A percentile compares a stretch with the other conserved stretches of the same genome.
These are phyloP conservation scores for Clavaria fumosa DNA, from an alignment of 768 basidiomycete species.

Conservation along the genomic window DNA sequence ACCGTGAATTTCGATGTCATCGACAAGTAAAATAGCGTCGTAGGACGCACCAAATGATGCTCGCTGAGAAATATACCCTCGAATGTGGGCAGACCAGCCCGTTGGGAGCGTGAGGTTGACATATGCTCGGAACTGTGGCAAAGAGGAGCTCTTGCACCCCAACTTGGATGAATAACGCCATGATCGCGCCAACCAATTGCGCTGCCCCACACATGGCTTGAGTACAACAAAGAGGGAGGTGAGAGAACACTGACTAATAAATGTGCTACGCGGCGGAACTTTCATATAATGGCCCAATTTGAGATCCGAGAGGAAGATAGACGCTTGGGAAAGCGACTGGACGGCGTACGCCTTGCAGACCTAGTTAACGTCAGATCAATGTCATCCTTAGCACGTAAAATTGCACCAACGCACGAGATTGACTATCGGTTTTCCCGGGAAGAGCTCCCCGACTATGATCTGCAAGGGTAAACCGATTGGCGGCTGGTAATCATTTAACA, in stretches of 20 bases:
- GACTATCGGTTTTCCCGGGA: too few relatives aligned
- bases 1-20: too few relatives aligned
- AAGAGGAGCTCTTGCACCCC: constrained; percentile 62
- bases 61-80: constrained; percentile 52
- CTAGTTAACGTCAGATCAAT: too few relatives aligned
- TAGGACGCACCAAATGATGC: constrained; percentile 70
- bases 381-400: too few relatives aligned
- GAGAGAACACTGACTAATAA: constrained; percentile 31
- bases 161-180: constrained; percentile 44
- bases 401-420: too few relatives aligned
- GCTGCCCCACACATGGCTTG: constrained; percentile 59
- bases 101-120: constrained; percentile 41
- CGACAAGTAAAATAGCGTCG: too few relatives aligned
- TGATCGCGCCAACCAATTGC: constrained; percentile 43
- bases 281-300: constrained; percentile 90
- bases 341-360: too few relatives aligned
- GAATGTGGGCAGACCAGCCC: constrained; percentile 59
- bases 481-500: too few relatives aligned
- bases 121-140: constrained; percentile 55
- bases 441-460: too few relatives aligned
- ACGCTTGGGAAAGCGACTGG: constrained; percentile 43
- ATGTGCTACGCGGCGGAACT: constrained; percentile 71
- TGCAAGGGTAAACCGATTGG: too few relatives aligned
- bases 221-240: constrained; percentile 18
- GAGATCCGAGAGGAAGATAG: constrained; percentile 55